Evolutionary conservation across 1,284 basidiomycete genomes (phyloP), one percentile per base, ranked within the genome.

Genomic region (Trichosporon ovoides): DNA sequence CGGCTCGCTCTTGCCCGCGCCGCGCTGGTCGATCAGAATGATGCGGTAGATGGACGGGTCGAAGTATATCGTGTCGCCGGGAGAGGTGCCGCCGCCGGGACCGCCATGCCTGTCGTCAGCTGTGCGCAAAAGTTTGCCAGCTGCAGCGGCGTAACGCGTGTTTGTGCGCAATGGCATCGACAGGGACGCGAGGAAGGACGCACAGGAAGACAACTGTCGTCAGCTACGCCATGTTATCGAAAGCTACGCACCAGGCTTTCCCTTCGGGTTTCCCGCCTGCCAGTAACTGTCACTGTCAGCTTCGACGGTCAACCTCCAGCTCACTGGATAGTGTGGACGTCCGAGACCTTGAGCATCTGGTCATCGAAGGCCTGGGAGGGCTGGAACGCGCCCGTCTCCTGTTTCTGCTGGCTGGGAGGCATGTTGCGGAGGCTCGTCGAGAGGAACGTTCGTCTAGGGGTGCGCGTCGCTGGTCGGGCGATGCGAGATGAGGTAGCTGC

Each of bases 1-100:
- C 83, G 91, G 91, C 0, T 82, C 88, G 22, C 87, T 89, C 69
- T 88, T 87, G n/a, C 93, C 92, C 11, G 88, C 78, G 11, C 91
- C 91, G 60, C 91, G 81, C 74, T 95, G 91, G 74, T 93, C 90
- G 64, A 91, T 60, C n/a, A 74, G 67, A n/a, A 73, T 53, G 68
- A 77, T 61, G 43, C 89, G 88, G 80, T 93, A 93, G 68, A 87
- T 87, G 24, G 80, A 73, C 0, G 90, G 90, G 70, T 93, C 85
- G 77, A 93, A 94, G 79, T 87, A 91, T 13, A 79, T 78, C 56
- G 88, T 82, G 77, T 93, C 89, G 56, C 80, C 80, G 1, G 79
- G 19, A 12, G 40, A 57, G 20, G 60, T 67, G 22, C 64, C 64
- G 50, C 69, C 68, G 31, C 71, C 73, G 13, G 72, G 72, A 13